Evolutionary conservation across 2,329 filamentous ascomycete genomes (phyloP).

Genomic region (Aspergillus chevalieri): DNA sequence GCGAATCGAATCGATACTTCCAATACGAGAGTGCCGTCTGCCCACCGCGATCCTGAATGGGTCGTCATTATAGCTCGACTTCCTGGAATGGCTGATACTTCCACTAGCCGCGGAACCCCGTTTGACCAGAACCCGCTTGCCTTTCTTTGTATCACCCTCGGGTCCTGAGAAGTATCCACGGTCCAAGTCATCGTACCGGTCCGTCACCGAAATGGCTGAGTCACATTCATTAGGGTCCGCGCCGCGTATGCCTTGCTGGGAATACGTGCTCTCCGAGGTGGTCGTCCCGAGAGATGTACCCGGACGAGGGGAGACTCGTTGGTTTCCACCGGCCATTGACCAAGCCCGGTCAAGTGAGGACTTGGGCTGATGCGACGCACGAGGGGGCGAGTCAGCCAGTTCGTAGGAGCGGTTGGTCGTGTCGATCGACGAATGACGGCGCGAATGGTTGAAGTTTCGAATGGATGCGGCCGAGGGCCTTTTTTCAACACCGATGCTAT

Average conservation of each 20-base stretch:
- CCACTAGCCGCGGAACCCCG: constrained; percentile 41
- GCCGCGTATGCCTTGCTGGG: constrained; percentile 14
- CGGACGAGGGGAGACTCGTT: constrained; percentile 27
- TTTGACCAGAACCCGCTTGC: constrained; percentile 73
- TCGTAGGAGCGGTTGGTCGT: constrained; percentile 44
- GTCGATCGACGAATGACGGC: constrained; percentile 83
- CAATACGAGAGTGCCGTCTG: constrained; percentile 69
- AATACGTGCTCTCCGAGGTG: constrained; percentile 10
- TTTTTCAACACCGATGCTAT: constrained; percentile 35
- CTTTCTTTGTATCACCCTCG: constrained; percentile 67
- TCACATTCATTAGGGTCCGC: constrained; percentile 24
- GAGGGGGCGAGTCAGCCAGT: constrained; percentile 22
- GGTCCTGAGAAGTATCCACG: constrained; percentile 90
- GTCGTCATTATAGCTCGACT: constrained; percentile 72
- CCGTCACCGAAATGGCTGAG: constrained; percentile 25
- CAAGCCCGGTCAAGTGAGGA: constrained; percentile 55
- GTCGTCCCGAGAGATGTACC: constrained; percentile 27
- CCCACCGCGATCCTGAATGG: constrained; percentile 61
- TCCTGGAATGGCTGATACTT: constrained; percentile 55
- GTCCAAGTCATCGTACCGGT: constrained; percentile 58
- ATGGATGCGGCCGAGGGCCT: constrained; percentile 75
- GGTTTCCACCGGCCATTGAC: constrained; percentile 44
- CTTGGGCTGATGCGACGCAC: constrained; percentile 47
- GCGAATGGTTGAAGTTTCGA: constrained; percentile 73
- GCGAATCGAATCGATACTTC: constrained; percentile 68